phyloP scores from a whole-genome alignment of 805 yeast genomes.

The Starmerella roubikii region DNA sequence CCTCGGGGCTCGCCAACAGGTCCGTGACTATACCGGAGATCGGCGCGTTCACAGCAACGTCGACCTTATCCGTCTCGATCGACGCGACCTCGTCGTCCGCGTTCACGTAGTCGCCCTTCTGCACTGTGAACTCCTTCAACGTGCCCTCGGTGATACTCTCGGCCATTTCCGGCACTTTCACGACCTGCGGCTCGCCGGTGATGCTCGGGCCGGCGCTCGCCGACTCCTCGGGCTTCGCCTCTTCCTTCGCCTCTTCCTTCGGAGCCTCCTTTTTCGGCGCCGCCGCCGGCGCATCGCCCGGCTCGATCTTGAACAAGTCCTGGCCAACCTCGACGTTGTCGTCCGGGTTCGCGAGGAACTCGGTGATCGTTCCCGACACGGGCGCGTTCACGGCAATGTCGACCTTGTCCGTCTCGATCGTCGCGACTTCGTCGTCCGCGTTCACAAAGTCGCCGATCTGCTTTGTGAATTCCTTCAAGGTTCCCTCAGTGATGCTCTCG shows the following conservation, averaged over 20 bases:
- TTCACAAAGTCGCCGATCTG: conserved; percentile 78
- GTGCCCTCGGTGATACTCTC: conserved; percentile 98
- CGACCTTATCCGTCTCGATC: conserved; percentile 96
- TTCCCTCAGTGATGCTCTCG: conserved; percentile 95
- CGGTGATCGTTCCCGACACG: conserved; percentile 74
- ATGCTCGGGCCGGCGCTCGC: no score
- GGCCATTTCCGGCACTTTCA: conserved; percentile 96
- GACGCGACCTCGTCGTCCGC: conserved; percentile 89
- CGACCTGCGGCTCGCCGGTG: conserved; percentile 28
- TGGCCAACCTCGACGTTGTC: conserved; percentile 96
- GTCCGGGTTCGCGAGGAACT: conserved; percentile 67
- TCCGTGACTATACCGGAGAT: conserved; percentile 80
- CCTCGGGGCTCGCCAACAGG: conserved; percentile 68
- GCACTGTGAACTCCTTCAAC: conserved; percentile 41
- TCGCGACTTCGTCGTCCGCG: conserved; percentile 82
- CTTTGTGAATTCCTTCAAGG: conserved; percentile 47
- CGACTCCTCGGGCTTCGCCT: background rate
- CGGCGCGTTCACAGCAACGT: conserved; percentile 93
- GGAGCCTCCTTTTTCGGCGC: conserved; percentile 28
- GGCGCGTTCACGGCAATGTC: conserved; percentile 97
- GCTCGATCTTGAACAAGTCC: conserved; percentile 75
- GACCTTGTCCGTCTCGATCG: conserved; percentile 96
- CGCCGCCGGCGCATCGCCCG: conserved; percentile 55
- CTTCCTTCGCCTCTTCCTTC: conserved; percentile 21
- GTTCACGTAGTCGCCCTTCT: conserved; percentile 77